Base-by-base conservation (phyloP, 257 asterid genomes). In the Jacaranda copaia region DNA sequence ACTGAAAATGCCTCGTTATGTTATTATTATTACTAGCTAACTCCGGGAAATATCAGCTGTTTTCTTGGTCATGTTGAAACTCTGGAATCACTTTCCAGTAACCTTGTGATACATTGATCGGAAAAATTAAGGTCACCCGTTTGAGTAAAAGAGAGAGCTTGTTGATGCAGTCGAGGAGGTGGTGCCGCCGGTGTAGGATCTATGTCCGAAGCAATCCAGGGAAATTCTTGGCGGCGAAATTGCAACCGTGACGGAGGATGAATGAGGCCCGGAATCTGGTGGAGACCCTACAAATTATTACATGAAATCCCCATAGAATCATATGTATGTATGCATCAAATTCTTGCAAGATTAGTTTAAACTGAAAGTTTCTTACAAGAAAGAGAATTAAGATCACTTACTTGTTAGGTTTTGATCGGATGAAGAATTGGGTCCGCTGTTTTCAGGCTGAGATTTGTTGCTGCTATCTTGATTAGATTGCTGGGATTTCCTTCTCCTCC, bases 221-320 rank as follows among this genome's bases (percentile, higher is more conserved):
- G 97, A 90, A 25, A 89, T 91, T 58, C 89, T 82, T n/a, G 96
- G 97, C 15, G 97, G 94, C 5, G 99, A 91, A 16, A 90, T 49
- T 0, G 98, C 96, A 18, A 88, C 81, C 4, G 96, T 93, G 70
- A 95, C 94, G 0, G 95, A 84, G 6, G 98, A 91, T 0, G 96
- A 86, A 62, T 86, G 88, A 0, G 80, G 89, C 72, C 91, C 94
- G 0, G 97, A 91, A 56, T 91, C 97, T n/a, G 91, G 88, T 15
- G 96, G 97, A 7, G 97, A 91, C 84, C 92, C 96, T 86, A 82
- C 32, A 16, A 61, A 18, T 15, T 8, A 14, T 5, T 4, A 55
- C 5, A 0, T 15, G 5, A 4, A 55, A 55, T 4, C 6, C 13
- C 3, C 14, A 55, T 16, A 5, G n/a, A 55, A 16, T 55, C 5